Conservation (phyloP, 768 basidiomycete species). For the Russula lepida region DNA sequence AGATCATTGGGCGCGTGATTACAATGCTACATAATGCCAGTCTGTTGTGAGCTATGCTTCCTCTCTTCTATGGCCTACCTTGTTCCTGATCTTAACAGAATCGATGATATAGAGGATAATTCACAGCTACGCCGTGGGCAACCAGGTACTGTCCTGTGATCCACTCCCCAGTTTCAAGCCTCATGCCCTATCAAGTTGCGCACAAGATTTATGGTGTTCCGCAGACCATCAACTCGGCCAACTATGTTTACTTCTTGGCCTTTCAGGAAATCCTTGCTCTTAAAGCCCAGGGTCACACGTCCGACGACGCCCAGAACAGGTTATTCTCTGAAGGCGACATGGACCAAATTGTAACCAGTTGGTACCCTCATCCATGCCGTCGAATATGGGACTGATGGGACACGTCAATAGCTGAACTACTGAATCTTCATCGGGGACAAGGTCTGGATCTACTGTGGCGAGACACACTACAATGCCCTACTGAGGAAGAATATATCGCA, state of each 20-base stretch:
- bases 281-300: slow-evolving; percentile 23
- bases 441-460: slow-evolving; percentile 93
- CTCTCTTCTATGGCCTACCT: no score
- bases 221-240: slow-evolving; percentile 95
- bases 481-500: slow-evolving; percentile 85
- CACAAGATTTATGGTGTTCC: slow-evolving; percentile 96
- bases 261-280: slow-evolving; percentile 74
- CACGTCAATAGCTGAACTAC: slow-evolving; percentile 23
- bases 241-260: slow-evolving; percentile 94
- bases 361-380: slow-evolving; percentile 12
- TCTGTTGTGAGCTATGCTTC: slow-evolving; percentile 54
- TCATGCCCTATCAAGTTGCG: slow-evolving; percentile 44
- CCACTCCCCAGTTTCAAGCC: background rate
- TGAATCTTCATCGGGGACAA: slow-evolving; percentile 79
- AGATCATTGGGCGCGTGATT: slow-evolving; percentile 71
- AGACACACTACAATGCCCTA: slow-evolving; percentile 83
- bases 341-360: slow-evolving; percentile 69
- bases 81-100: slow-evolving; percentile 35
- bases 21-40: slow-evolving; percentile 94
- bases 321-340: slow-evolving; percentile 38
- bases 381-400: background rate
- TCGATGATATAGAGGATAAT: slow-evolving; percentile 93
- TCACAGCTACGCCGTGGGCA: slow-evolving; percentile 78
- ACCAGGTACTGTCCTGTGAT: slow-evolving; percentile 45
- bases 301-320: background rate